phyloP scores from a whole-genome alignment of 2,329 filamentous ascomycete genomes.

The Aspergillus costaricaensis region DNA sequence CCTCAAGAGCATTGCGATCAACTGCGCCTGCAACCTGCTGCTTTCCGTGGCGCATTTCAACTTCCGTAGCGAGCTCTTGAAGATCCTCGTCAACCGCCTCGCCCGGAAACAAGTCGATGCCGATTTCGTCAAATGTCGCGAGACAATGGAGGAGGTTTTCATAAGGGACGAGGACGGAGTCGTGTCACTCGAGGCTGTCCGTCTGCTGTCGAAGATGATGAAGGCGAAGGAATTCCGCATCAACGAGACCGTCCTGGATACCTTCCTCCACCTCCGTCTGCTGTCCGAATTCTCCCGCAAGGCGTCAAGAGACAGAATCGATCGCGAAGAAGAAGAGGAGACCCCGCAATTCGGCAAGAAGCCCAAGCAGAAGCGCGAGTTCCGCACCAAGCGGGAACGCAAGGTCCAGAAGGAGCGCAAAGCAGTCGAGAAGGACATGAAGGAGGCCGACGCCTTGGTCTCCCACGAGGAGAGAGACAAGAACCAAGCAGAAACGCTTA shows the following conservation, averaged over 20 bases:
- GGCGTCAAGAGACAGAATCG: constrained; percentile 75
- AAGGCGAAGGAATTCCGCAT: constrained; percentile 79
- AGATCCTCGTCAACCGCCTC: constrained; percentile 82
- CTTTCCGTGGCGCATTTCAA: constrained; percentile 93
- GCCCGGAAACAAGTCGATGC: constrained; percentile 70
- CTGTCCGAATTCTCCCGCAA: constrained; percentile 86
- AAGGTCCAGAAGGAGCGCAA: constrained; percentile 86
- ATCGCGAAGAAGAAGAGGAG: constrained; percentile 56
- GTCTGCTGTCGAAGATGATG: constrained; percentile 91
- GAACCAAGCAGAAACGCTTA: constrained; percentile 93
- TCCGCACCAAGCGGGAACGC: constrained; percentile 82
- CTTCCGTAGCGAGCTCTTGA: constrained; percentile 83
- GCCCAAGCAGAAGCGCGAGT: constrained; percentile 74
- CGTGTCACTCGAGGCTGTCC: constrained; percentile 82
- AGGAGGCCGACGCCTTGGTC: constrained; percentile 84
- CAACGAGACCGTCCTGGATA: constrained; percentile 82
- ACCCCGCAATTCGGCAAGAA: constrained; percentile 55
- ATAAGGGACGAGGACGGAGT: constrained; percentile 85
- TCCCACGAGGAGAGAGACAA: constrained; percentile 89
- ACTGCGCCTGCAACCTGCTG: constrained; percentile 80
- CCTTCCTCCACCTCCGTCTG: constrained; percentile 85
- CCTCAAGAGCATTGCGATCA: constrained; percentile 74
- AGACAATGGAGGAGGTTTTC: constrained; percentile 80
- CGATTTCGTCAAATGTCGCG: constrained; percentile 75
- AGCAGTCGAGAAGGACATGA: constrained; percentile 87